Evolutionary conservation across 306 rosid genomes (phyloP).

Genomic region (Glycyrrhiza uralensis): DNA sequence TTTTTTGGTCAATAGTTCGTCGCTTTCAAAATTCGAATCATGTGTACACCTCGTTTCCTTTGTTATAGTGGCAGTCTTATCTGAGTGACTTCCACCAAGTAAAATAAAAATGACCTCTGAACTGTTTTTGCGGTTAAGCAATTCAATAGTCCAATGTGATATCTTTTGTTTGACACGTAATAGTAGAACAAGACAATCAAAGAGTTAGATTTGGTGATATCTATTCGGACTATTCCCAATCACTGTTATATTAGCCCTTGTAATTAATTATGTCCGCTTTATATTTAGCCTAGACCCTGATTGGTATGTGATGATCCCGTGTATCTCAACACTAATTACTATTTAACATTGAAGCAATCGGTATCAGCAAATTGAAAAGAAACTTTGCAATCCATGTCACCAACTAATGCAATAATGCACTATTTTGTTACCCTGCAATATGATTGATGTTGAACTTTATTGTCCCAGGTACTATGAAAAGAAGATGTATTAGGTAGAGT

Average conservation of each 20-base stretch:
- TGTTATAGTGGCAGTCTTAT: constrained; percentile 15
- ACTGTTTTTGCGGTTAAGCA: constrained; percentile 66
- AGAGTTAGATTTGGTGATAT: neutral
- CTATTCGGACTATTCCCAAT: too few species aligned
- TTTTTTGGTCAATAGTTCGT: too few species aligned
- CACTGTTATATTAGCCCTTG: too few species aligned
- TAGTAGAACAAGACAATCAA: constrained; percentile 5
- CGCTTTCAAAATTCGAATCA: constrained; percentile 30
- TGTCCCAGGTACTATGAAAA: neutral
- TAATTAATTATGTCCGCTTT: too few species aligned
- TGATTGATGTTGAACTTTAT: constrained; percentile 24
- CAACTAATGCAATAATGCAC: constrained; percentile 1
- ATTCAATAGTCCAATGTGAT: constrained; percentile 33
- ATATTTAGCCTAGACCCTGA: too few species aligned
- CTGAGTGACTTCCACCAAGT: constrained; percentile 37
- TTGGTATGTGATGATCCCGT: neutral
- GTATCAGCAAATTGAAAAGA: neutral
- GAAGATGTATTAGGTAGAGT: constrained; percentile 16
- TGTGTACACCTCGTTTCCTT: constrained; percentile 29
- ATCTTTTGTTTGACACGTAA: constrained; percentile 26
- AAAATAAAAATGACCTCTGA: constrained; percentile 12
- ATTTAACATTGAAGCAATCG: neutral
- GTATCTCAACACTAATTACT: neutral
- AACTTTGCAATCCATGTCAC: neutral
- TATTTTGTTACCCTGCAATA: constrained; percentile 8